These are phyloP conservation scores for Boletellus emodensis DNA, from an alignment of 768 basidiomycete species.

Conservation along the genomic window DNA sequence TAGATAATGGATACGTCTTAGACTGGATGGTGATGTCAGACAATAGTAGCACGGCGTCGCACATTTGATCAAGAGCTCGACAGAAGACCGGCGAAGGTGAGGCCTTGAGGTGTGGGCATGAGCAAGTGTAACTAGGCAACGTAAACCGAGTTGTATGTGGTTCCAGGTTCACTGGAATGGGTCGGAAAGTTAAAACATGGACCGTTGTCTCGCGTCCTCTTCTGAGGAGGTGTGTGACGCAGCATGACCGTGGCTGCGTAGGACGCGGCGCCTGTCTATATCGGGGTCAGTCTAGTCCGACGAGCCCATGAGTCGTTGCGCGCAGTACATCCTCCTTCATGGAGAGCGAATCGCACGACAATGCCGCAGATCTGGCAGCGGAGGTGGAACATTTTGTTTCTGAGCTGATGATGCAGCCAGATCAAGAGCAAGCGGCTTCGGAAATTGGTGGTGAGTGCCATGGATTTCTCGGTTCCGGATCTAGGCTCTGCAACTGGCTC, in stretches of 20 bases:
- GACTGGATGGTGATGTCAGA: too few relatives aligned
- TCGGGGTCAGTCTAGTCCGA: background rate
- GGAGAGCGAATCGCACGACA: slow-evolving; percentile 11
- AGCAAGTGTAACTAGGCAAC: too few relatives aligned
- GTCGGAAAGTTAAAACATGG: too few relatives aligned
- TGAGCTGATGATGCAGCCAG: slow-evolving; percentile 31
- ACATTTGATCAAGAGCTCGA: too few relatives aligned
- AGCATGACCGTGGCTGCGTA: slow-evolving; percentile 5
- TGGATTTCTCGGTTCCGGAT: background rate
- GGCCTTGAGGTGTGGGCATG: too few relatives aligned
- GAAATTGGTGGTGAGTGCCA: slow-evolving; percentile 42
- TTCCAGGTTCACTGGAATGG: too few relatives aligned
- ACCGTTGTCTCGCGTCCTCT: too few relatives aligned
- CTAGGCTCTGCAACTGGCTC: background rate
- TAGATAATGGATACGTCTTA: too few relatives aligned
- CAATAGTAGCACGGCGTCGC: too few relatives aligned
- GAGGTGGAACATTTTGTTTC: slow-evolving; percentile 27
- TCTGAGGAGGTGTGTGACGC: too few relatives aligned
- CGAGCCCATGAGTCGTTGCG: slow-evolving; percentile 5
- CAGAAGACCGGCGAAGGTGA: too few relatives aligned
- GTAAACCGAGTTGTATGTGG: too few relatives aligned
- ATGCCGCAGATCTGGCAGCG: slow-evolving; percentile 11
- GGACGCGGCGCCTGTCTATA: background rate
- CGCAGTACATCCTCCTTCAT: slow-evolving; percentile 9
- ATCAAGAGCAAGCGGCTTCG: slow-evolving; percentile 42